Percentiles rank a stretch among this genome's conserved stretches.
Evolutionary conservation across 306 rosid genomes (phyloP).

Genomic region (Sesbania bispinosa): DNA sequence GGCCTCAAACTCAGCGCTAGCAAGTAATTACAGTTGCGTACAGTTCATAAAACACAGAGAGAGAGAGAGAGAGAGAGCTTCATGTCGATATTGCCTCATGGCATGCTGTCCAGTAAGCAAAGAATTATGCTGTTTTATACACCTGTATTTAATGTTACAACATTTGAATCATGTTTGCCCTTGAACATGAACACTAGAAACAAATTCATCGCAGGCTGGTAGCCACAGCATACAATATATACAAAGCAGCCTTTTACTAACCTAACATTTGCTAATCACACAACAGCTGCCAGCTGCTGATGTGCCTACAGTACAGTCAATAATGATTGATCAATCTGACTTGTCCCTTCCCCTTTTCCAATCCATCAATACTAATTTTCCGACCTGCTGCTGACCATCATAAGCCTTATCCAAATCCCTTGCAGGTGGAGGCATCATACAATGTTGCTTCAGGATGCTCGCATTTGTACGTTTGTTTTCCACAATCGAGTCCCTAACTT

Average conservation of each 20-base stretch:
- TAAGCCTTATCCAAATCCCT: constrained; percentile 49
- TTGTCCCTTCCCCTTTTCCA: constrained; percentile 75
- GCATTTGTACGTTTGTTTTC: constrained; percentile 50
- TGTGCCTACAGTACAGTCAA: constrained; percentile 22
- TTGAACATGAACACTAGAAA: constrained; percentile 39
- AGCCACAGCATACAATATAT: constrained; percentile 49
- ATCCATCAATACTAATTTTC: constrained; percentile 61
- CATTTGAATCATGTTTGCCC: constrained; percentile 44
- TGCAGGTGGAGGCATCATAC: constrained; percentile 78
- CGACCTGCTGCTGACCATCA: constrained; percentile 49
- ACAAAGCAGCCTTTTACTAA: constrained; percentile 44
- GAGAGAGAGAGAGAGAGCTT: constrained; percentile 10
- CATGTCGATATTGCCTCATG: constrained; percentile 39
- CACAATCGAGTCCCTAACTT: constrained; percentile 44
- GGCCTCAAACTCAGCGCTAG: not conserved
- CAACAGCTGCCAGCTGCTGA: constrained; percentile 33
- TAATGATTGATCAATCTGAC: constrained; percentile 40
- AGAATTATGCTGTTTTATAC: constrained; percentile 57
- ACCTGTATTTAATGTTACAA: constrained; percentile 62
- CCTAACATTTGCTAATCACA: constrained; percentile 38
- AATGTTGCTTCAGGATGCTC: constrained; percentile 48
- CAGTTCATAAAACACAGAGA: not conserved
- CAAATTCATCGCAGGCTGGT: constrained; percentile 38
- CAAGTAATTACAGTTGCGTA: not conserved
- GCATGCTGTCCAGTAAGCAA: constrained; percentile 42